phyloP scores from a whole-genome alignment of 2,329 filamentous ascomycete species.

The Phoma sp. region DNA sequence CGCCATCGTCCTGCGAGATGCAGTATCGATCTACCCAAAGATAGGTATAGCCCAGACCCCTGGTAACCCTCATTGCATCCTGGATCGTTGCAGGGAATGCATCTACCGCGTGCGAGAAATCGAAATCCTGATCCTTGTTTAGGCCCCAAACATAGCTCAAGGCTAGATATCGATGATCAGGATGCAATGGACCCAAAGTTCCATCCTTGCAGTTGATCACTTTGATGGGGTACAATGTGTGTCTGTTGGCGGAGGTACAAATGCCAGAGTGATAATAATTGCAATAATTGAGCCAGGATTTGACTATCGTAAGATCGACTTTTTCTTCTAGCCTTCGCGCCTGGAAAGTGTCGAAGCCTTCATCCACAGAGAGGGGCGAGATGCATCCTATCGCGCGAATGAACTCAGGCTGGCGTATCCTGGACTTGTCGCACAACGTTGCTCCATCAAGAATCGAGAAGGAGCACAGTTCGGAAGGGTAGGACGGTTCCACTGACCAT shows the following conservation, averaged over 20 bases:
- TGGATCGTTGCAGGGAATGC: too few relatives aligned
- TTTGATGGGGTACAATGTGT: neutral
- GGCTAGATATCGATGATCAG: neutral
- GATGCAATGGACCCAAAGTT: neutral
- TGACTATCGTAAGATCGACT: neutral
- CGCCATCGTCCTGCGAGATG: neutral
- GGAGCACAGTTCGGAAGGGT: too few relatives aligned
- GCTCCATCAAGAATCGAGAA: neutral
- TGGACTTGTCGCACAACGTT: neutral
- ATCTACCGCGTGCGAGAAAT: too few relatives aligned
- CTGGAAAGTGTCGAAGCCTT: neutral
- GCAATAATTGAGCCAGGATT: neutral
- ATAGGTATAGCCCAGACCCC: neutral
- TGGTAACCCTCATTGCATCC: neutral
- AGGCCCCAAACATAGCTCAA: conserved; percentile 3
- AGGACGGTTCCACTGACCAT: too few relatives aligned
- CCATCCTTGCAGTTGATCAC: neutral
- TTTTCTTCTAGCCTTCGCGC: neutral
- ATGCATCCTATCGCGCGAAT: neutral
- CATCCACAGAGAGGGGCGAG: neutral
- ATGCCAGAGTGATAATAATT: neutral
- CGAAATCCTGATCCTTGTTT: too few relatives aligned
- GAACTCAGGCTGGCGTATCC: neutral
- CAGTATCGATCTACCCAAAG: neutral
- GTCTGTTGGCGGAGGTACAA: neutral